phyloP scores from a whole-genome alignment of 2,329 filamentous ascomycete genomes.

The Botrytis paeoniae region DNA sequence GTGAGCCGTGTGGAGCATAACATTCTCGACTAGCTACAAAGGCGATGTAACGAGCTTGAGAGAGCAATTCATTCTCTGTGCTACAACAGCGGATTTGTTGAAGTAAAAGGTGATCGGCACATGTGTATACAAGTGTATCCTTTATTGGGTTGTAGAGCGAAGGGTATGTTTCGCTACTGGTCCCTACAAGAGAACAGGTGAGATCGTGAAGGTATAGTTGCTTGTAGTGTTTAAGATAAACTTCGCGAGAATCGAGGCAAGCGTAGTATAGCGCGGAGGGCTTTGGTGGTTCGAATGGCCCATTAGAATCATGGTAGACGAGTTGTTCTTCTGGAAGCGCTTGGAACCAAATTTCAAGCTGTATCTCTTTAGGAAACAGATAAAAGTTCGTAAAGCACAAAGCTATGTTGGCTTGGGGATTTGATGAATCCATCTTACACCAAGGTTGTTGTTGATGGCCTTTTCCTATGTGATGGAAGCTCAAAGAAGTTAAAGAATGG shows the following conservation, averaged over 20 bases:
- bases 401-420: background rate
- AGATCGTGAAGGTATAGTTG: background rate
- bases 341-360: background rate
- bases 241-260: background rate
- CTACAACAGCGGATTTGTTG: background rate
- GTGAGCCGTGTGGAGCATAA: background rate
- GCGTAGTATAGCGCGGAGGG: background rate
- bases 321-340: background rate
- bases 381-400: background rate
- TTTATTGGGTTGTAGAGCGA: background rate
- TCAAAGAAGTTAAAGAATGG: background rate
- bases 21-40: background rate
- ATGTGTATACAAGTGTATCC: background rate
- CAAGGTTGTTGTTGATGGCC: background rate
- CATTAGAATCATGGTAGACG: background rate
- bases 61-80: background rate
- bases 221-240: background rate
- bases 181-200: accelerated
- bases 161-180: background rate
- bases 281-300: background rate
- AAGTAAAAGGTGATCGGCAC: background rate
- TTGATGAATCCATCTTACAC: background rate
- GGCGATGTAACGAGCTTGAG: background rate
- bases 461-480: background rate
- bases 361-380: background rate